phyloP scores from a whole-genome alignment of 2,329 filamentous ascomycete genomes.

The Aspergillus sp. region DNA sequence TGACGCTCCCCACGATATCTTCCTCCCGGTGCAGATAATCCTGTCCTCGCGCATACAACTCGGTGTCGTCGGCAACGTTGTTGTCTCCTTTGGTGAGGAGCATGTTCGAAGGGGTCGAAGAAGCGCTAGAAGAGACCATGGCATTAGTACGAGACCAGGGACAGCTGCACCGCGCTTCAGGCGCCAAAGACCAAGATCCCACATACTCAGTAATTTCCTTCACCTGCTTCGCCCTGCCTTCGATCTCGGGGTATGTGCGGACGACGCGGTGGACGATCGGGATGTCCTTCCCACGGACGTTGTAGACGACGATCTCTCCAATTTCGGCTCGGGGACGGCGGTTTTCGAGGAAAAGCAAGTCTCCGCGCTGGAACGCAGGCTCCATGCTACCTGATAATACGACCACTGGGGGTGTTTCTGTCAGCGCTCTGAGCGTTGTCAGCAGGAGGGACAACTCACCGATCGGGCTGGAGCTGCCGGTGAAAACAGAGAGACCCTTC shows the following conservation, averaged over 20 bases:
- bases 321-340: slow-evolving; percentile 60
- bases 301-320: slow-evolving; percentile 75
- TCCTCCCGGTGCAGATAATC: slow-evolving; percentile 75
- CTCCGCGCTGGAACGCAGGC: slow-evolving; percentile 63
- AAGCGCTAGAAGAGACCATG: slow-evolving; percentile 17
- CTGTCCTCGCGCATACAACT: slow-evolving; percentile 82
- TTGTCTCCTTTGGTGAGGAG: slow-evolving; percentile 98
- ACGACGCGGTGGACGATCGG: slow-evolving; percentile 95
- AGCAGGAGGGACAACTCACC: slow-evolving; percentile 52
- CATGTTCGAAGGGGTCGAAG: slow-evolving; percentile 39
- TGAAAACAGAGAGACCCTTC: slow-evolving; percentile 80
- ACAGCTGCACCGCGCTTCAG: not conserved
- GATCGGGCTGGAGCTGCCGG: slow-evolving; percentile 69
- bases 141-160: not conserved
- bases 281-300: slow-evolving; percentile 89
- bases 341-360: slow-evolving; percentile 64
- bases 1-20: slow-evolving; percentile 90
- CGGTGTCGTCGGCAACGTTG: slow-evolving; percentile 89
- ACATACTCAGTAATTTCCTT: slow-evolving; percentile 32
- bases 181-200: not conserved
- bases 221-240: slow-evolving; percentile 33
- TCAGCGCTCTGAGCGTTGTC: not conserved
- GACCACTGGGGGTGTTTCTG: not conserved
- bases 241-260: slow-evolving; percentile 57
- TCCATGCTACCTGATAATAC: slow-evolving; percentile 64